phyloP scores from a whole-genome alignment of 176 grass and related monocot genomes.

The Carex pumila region DNA sequence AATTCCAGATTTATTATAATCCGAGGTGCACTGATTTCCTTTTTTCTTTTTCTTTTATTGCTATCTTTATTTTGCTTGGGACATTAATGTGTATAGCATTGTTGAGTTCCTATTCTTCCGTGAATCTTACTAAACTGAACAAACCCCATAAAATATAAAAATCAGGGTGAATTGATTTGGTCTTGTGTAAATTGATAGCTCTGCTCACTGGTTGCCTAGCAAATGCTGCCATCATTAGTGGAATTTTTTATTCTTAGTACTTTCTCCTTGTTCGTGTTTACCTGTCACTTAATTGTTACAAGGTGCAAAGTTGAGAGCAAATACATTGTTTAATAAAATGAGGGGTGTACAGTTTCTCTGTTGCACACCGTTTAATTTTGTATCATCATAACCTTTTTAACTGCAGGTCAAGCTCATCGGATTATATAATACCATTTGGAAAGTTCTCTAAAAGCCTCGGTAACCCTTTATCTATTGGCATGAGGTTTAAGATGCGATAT shows the following conservation, averaged over 20 bases:
- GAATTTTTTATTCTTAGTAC: neutral
- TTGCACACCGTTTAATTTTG: neutral
- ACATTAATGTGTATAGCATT: neutral
- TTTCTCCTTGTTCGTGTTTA: neutral
- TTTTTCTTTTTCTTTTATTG: neutral
- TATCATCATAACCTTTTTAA: slow-evolving; percentile 7
- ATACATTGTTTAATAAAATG: neutral
- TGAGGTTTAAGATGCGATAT: slow-evolving; percentile 65
- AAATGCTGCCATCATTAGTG: neutral
- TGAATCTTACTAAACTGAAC: neutral
- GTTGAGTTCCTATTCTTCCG: neutral
- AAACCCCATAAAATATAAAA: neutral
- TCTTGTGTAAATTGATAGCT: neutral
- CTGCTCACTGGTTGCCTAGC: neutral
- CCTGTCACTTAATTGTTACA: neutral
- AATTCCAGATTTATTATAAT: slow-evolving; percentile 73
- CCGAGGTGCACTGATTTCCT: slow-evolving; percentile 42
- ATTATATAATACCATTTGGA: slow-evolving; percentile 72
- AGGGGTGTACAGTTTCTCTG: neutral
- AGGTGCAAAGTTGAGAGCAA: neutral
- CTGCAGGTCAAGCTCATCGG: slow-evolving; percentile 58
- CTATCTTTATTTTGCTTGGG: neutral
- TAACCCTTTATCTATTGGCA: slow-evolving; percentile 54
- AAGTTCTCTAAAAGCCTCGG: slow-evolving; percentile 56
- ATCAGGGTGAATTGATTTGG: neutral